Base-by-base conservation (phyloP, 495 filamentous ascomycete genomes). In the Monascus purpureus region DNA sequence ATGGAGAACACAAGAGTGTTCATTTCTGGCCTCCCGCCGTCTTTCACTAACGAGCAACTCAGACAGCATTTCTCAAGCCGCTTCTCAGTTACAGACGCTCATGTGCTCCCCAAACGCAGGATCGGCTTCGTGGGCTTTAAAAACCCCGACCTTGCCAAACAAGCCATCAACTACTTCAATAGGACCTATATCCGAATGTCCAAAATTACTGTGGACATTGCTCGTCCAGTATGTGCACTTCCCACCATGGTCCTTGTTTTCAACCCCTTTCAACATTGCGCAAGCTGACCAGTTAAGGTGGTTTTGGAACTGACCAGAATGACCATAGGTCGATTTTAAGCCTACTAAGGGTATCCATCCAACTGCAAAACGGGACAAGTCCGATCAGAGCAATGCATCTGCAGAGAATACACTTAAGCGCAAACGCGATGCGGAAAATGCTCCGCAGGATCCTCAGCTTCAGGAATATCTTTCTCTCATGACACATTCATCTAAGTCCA, bases 111-210 rank as follows among this genome's bases (percentile, higher is more conserved):
- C 13, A 70, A 80, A 44, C 73, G 90, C 45, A 71, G 85, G 35
- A 94, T 97, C 60, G 90, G 86, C 41, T 99, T 93, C 67, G 75
- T 99, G 38, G 90, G 90, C 38, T 96, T 87, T 66, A 88, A 82
- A 57, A 82, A 70, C 32, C 63, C 73, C 26, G 72, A 87, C 39
- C 80, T 80, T 43, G 90, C 90, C 29, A 58, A 67, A 27, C 67
- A 73, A 42, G 90, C 90, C 29, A 80, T 88, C 40, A 82, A 81
- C 46, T 93, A 93, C 59, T 93, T 94, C 70, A 86, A 99, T 61
- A 81, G 73, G 46, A 72, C 86, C 38, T 97, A 86, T 55, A 81
- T 97, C 39, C 82, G 85, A 38, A 92, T 93, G 86, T 92, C 86
- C n/a, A 90, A 75, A 70, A 82, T 99, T 42, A 61, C 55, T 16